Evolutionary conservation across 768 basidiomycete species (phyloP).

Genomic region (Chalciporus chontae): DNA sequence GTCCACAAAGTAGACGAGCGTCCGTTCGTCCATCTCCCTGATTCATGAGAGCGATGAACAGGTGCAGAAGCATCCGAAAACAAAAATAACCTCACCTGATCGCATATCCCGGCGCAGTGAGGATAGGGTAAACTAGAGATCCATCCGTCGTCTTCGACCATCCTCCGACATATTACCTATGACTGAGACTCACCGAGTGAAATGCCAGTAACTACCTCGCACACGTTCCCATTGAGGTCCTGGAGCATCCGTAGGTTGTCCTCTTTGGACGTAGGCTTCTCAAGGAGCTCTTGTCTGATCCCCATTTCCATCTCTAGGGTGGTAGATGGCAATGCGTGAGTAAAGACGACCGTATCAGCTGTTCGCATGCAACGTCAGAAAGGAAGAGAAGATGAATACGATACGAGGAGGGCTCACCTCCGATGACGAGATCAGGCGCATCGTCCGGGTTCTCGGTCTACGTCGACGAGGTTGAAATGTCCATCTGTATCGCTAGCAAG

Average conservation of each 20-base stretch:
- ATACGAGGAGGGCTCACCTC: slow-evolving; percentile 40
- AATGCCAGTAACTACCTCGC: slow-evolving; percentile 92
- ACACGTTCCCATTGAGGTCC: slow-evolving; percentile 80
- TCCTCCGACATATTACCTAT: not conserved
- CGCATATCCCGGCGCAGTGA: slow-evolving; percentile 72
- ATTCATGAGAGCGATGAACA: not conserved
- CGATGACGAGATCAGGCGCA: slow-evolving; percentile 77
- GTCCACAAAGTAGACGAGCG: slow-evolving; percentile 73
- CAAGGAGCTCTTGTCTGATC: slow-evolving; percentile 70
- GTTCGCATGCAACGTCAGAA: not conserved
- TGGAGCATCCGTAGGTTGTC: slow-evolving; percentile 87
- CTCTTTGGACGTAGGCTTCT: slow-evolving; percentile 77
- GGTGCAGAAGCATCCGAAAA: not conserved
- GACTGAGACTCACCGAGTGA: slow-evolving; percentile 57
- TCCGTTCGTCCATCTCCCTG: slow-evolving; percentile 80
- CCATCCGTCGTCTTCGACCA: not conserved
- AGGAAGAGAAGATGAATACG: not conserved
- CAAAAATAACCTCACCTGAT: slow-evolving; percentile 47
- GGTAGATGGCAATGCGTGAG: slow-evolving; percentile 60
- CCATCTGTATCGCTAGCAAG: not conserved
- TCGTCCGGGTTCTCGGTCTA: slow-evolving; percentile 59
- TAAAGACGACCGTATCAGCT: slow-evolving; percentile 97
- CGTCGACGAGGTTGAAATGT: not conserved
- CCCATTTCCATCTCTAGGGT: slow-evolving; percentile 41
- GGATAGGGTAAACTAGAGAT: slow-evolving; percentile 62